phyloP scores from a whole-genome alignment of 2,329 filamentous ascomycete species.

The Lasiodiplodia citricola region DNA sequence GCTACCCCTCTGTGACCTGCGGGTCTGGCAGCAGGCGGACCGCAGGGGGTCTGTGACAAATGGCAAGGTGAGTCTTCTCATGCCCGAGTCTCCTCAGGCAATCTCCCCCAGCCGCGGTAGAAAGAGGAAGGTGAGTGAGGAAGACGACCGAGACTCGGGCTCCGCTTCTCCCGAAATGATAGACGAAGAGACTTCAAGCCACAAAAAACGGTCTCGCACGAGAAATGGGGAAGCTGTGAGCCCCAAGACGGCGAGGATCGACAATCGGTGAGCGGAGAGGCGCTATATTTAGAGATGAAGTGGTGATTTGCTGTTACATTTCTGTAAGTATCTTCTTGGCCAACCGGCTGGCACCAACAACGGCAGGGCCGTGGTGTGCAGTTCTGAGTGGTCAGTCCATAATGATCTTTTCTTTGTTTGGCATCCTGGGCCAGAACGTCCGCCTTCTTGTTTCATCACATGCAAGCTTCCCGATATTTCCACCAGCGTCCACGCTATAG shows the following conservation, averaged over 20 bases:
- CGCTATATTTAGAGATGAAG: conserved; percentile 16
- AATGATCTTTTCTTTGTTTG: conserved; percentile 15
- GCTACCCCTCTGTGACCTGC: conserved; percentile 26
- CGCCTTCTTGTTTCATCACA: conserved; percentile 20
- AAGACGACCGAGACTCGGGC: background rate
- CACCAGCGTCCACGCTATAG: background rate
- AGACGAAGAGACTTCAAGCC: background rate
- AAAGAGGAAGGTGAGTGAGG: background rate
- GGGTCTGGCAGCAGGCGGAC: conserved; percentile 10
- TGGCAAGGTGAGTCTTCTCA: background rate
- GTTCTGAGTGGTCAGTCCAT: conserved; percentile 1
- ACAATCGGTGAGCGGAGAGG: conserved; percentile 17
- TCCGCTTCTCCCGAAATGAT: background rate
- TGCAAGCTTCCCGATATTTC: conserved; percentile 17
- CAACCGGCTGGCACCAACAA: conserved; percentile 10
- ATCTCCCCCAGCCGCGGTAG: background rate
- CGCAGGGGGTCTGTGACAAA: background rate
- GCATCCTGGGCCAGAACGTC: background rate
- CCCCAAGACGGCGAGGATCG: conserved; percentile 2
- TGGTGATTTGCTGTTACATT: conserved; percentile 23
- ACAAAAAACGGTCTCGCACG: conserved; percentile 2
- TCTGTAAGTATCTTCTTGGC: conserved; percentile 9
- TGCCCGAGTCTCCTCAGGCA: background rate
- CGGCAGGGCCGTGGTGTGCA: background rate
- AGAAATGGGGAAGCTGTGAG: background rate